Evolutionary conservation across 1,139 yeast genomes (phyloP).

Genomic region (Hanseniaspora uvarum): DNA sequence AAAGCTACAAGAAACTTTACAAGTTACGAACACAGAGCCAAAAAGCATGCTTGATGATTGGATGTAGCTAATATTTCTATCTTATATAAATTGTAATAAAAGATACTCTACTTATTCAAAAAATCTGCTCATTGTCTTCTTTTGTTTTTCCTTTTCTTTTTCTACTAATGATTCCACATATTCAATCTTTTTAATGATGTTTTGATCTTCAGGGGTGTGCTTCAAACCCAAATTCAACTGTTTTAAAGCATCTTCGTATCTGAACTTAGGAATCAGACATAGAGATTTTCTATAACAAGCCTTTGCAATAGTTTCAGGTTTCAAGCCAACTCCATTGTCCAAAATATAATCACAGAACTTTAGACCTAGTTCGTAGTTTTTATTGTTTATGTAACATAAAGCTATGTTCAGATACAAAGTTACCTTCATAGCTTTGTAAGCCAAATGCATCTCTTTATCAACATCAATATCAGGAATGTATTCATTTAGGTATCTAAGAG

Average conservation of each 20-base stretch:
- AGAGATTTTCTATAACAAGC: constrained; percentile 53
- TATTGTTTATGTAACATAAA: constrained; percentile 41
- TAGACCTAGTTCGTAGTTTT: constrained; percentile 38
- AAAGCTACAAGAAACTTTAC: neutral
- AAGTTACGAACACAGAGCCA: neutral
- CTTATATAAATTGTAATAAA: no score
- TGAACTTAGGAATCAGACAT: constrained; percentile 38
- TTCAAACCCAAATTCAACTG: constrained; percentile 40
- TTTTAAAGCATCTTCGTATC: constrained; percentile 41
- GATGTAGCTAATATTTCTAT: constrained; percentile 3
- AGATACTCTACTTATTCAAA: constrained; percentile 31
- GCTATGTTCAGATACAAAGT: constrained; percentile 54
- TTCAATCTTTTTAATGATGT: constrained; percentile 38
- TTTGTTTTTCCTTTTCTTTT: constrained; percentile 41
- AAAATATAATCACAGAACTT: constrained; percentile 47
- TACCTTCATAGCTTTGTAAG: constrained; percentile 48
- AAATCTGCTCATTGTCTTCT: constrained; percentile 48
- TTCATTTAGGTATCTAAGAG: constrained; percentile 59
- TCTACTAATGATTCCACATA: constrained; percentile 36
- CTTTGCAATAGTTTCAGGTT: constrained; percentile 39
- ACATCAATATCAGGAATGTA: constrained; percentile 60
- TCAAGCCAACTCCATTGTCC: constrained; percentile 36
- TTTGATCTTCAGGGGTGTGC: constrained; percentile 43
- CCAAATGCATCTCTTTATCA: constrained; percentile 43
- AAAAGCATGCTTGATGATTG: constrained; percentile 16